Conservation (phyloP, 352 stramenopile species). For the Phytophthora nicotianae region DNA sequence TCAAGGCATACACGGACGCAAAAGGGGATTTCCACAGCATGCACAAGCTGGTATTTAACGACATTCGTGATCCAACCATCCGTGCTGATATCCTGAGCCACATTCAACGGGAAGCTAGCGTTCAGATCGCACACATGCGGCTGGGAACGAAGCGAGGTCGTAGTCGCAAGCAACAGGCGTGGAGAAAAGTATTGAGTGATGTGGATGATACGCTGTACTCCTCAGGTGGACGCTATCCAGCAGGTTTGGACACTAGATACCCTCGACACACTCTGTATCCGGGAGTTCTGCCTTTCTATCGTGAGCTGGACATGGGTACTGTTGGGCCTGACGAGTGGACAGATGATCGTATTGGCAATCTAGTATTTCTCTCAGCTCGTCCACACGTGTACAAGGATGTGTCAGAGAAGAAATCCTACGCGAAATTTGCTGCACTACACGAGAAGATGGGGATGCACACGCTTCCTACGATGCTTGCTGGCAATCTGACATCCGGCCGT, state of each 20-base stretch:
- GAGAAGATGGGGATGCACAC: conserved; percentile 94
- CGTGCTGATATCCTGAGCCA: conserved; percentile 95
- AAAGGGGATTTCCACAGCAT: conserved; percentile 97
- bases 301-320: conserved; percentile 96
- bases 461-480: conserved; percentile 93
- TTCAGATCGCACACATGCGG: conserved; percentile 95
- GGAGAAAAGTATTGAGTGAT: conserved; percentile 98
- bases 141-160: conserved; percentile 86
- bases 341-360: conserved; percentile 92
- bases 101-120: conserved; percentile 93
- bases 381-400: conserved; percentile 99
- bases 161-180: conserved; percentile 85
- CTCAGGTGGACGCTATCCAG: conserved; percentile 95
- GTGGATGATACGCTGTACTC: conserved; percentile 99
- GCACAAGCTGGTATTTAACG: conserved; percentile 98
- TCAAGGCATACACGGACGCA: conserved; percentile 96
- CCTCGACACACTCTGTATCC: conserved; percentile 95
- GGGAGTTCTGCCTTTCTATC: conserved; percentile 97
- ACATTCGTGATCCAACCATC: conserved; percentile 89
- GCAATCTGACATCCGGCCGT: conserved; percentile 92
- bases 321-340: conserved; percentile 90
- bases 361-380: conserved; percentile 98
- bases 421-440: conserved; percentile 95
- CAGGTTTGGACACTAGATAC: conserved; percentile 94
- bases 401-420: conserved; percentile 97